Evolutionary conservation across 306 rosid genomes (phyloP).

Genomic region (Clitoria ternatea): DNA sequence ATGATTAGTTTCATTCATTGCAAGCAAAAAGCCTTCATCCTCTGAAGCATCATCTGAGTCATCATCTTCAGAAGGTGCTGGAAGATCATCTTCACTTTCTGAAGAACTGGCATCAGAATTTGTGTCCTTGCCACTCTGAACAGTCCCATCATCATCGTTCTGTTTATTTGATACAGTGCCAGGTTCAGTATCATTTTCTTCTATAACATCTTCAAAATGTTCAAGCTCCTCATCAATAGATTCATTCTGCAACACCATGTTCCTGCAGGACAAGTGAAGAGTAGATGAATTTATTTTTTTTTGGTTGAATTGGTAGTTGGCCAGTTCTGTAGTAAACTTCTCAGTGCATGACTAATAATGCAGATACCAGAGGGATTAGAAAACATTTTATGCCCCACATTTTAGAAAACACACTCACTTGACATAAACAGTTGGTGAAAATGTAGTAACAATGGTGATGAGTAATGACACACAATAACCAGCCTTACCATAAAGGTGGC

Average conservation of each 20-base stretch:
- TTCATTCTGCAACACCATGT: slow-evolving; percentile 71
- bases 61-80: slow-evolving; percentile 62
- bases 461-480: neutral
- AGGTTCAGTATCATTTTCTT: slow-evolving; percentile 52
- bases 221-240: slow-evolving; percentile 78
- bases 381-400: neutral
- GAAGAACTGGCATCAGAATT: slow-evolving; percentile 51
- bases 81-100: slow-evolving; percentile 53
- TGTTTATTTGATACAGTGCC: slow-evolving; percentile 32
- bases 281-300: neutral
- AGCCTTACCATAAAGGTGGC: slow-evolving; percentile 75
- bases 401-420: too few relatives aligned
- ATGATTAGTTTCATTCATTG: slow-evolving; percentile 31
- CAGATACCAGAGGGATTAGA: neutral
- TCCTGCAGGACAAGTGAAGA: slow-evolving; percentile 46
- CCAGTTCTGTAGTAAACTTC: neutral
- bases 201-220: slow-evolving; percentile 84
- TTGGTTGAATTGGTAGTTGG: neutral
- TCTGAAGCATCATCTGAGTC: slow-evolving; percentile 57
- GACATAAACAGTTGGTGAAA: too few relatives aligned
- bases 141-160: slow-evolving; percentile 20
- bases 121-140: slow-evolving; percentile 31
- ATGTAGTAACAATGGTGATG: neutral
- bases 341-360: neutral
- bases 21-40: slow-evolving; percentile 40